Conservation (phyloP, 2,329 filamentous ascomycete species). For the Raffaelea deltoideospora region DNA sequence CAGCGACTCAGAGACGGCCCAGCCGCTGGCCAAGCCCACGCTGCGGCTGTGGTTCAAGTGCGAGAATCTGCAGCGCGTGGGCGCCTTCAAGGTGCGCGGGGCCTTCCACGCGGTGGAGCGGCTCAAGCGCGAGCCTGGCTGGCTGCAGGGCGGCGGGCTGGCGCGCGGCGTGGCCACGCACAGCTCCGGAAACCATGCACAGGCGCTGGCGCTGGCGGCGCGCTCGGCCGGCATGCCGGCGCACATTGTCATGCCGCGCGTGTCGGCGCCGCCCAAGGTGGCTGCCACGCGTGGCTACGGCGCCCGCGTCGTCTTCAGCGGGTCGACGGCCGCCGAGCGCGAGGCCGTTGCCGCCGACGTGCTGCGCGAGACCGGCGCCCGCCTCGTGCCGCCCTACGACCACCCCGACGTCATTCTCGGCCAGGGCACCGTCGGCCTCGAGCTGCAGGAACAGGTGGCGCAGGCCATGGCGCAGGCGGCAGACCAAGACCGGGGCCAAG, state of each 20-base stretch:
- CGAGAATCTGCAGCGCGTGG: conserved; percentile 81
- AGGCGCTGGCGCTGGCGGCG: conserved; percentile 79
- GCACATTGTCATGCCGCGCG: conserved; percentile 85
- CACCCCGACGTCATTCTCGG: conserved; percentile 84
- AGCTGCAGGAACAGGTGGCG: conserved; percentile 60
- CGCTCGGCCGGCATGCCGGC: conserved; percentile 57
- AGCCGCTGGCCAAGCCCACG: conserved; percentile 46
- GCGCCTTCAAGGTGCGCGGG: conserved; percentile 84
- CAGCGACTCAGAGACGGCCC: conserved; percentile 16
- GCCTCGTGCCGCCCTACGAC: conserved; percentile 79
- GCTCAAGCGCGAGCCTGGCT: conserved; percentile 46
- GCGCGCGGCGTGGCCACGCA: conserved; percentile 72
- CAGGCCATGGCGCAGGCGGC: conserved; percentile 12
- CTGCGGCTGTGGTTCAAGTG: conserved; percentile 85
- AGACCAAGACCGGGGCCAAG: conserved; percentile 1
- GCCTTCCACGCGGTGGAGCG: conserved; percentile 74
- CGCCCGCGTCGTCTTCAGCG: conserved; percentile 65
- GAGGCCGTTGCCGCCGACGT: conserved; percentile 62
- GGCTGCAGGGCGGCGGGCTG: conserved; percentile 42
- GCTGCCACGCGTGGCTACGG: conserved; percentile 67
- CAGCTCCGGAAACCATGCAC: conserved; percentile 86
- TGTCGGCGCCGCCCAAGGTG: conserved; percentile 74
- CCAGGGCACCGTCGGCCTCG: conserved; percentile 78
- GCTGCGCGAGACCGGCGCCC: conserved; percentile 55
- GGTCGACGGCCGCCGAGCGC: conserved; percentile 59